A percentile compares a stretch with the other conserved stretches of the same genome.
Conservation (phyloP, 2,329 filamentous ascomycete species). For the Pseudopithomyces maydicus region DNA sequence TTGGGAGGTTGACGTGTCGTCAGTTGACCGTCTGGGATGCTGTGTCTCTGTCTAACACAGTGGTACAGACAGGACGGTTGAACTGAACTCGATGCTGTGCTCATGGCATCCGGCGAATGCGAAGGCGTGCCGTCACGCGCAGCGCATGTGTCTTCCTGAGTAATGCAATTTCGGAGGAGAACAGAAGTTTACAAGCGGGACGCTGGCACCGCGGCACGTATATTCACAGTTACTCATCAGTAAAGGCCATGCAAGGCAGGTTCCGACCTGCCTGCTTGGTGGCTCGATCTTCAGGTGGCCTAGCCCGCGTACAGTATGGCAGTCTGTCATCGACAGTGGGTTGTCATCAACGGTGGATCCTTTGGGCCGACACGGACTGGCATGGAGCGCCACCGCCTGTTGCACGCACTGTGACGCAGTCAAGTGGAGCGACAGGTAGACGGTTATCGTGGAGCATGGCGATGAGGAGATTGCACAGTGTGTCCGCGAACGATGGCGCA, state of each 20-base stretch:
- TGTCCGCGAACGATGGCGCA: not conserved
- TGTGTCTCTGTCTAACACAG: constrained; percentile 4
- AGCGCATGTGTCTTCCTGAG: too few relatives aligned
- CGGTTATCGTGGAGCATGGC: not conserved
- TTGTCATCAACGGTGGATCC: not conserved
- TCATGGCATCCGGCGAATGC: not conserved
- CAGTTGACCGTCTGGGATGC: constrained; percentile 9
- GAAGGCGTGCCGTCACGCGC: not conserved
- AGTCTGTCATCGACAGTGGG: not conserved
- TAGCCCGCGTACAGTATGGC: too few relatives aligned
- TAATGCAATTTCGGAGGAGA: too few relatives aligned
- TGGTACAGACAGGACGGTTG: not conserved
- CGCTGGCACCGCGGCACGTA: too few relatives aligned
- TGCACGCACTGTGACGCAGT: constrained; percentile 7
- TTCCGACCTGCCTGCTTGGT: too few relatives aligned
- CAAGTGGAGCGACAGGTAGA: constrained; percentile 1
- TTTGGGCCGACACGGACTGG: not conserved
- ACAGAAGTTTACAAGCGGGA: too few relatives aligned
- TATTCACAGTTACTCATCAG: too few relatives aligned
- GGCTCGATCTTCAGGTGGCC: too few relatives aligned
- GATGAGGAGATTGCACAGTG: not conserved
- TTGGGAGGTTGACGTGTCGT: constrained; percentile 1
- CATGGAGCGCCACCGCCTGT: constrained; percentile 2
- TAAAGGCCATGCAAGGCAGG: too few relatives aligned
- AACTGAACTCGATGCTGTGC: not conserved